These are phyloP conservation scores for Penicillium decumbens DNA, from an alignment of 2,329 filamentous ascomycete genomes.

Conservation along the genomic window DNA sequence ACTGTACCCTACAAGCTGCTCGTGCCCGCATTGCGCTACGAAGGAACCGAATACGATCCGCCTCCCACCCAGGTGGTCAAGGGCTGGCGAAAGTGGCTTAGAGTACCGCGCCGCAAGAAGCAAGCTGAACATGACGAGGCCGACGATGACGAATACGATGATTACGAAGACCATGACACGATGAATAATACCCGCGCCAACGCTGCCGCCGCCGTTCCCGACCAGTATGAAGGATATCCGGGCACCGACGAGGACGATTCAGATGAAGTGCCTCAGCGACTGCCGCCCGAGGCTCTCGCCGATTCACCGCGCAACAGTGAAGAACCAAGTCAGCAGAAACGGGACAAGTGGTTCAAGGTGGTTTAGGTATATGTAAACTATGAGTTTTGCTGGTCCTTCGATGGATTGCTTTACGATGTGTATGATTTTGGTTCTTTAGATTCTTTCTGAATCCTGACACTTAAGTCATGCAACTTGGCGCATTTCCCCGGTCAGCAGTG, in stretches of 20 bases:
- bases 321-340: constrained; percentile 18
- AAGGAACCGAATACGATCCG: constrained; percentile 41
- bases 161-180: constrained; percentile 23
- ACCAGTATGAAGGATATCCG: constrained; percentile 22
- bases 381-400: constrained; percentile 7
- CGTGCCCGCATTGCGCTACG: constrained; percentile 66
- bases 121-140: constrained; percentile 15
- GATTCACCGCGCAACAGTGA: constrained; percentile 12
- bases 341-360: constrained; percentile 33
- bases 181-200: constrained; percentile 25
- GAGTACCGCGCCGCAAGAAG: constrained; percentile 28
- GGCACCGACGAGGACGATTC: constrained; percentile 20
- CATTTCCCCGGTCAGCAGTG: not conserved
- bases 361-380: constrained; percentile 20
- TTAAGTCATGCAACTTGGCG: not conserved
- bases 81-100: constrained; percentile 40
- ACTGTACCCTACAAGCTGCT: constrained; percentile 83
- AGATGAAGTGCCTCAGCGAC: constrained; percentile 15
- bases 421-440: constrained; percentile 6
- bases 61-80: constrained; percentile 34
- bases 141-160: constrained; percentile 20
- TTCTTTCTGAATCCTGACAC: not conserved
- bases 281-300: constrained; percentile 8
- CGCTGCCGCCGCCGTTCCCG: constrained; percentile 14
- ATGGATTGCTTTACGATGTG: constrained; percentile 8